Evolutionary conservation across 495 filamentous ascomycete species (phyloP).

Genomic region (Talaromyces proteolyticus): DNA sequence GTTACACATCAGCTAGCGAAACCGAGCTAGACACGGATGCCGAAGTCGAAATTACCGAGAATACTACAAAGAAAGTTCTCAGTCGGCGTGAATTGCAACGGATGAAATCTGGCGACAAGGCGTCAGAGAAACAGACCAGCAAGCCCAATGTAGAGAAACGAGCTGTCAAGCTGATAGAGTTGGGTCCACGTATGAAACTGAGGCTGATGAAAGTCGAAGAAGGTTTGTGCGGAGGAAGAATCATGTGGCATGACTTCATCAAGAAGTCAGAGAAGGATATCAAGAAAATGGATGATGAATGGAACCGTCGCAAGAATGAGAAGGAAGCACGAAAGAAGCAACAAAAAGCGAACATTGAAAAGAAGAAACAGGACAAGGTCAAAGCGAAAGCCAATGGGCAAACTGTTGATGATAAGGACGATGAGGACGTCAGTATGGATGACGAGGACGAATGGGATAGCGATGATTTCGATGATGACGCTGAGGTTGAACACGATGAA

Average conservation of each 20-base stretch:
- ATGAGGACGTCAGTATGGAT: slow-evolving; percentile 48
- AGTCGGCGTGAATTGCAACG: slow-evolving; percentile 55
- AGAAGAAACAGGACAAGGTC: slow-evolving; percentile 62
- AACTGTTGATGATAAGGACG: slow-evolving; percentile 43
- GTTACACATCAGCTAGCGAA: slow-evolving; percentile 88
- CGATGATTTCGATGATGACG: slow-evolving; percentile 55
- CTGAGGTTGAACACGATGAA: slow-evolving; percentile 43
- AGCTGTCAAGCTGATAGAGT: slow-evolving; percentile 83
- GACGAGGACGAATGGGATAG: slow-evolving; percentile 56
- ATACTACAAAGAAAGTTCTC: slow-evolving; percentile 63
- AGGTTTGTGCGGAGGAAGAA: slow-evolving; percentile 80
- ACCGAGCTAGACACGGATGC: slow-evolving; percentile 92
- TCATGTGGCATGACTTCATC: slow-evolving; percentile 97
- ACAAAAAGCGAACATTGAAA: slow-evolving; percentile 83
- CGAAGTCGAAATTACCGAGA: slow-evolving; percentile 85
- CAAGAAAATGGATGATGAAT: slow-evolving; percentile 68
- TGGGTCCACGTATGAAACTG: slow-evolving; percentile 85
- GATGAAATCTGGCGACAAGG: slow-evolving; percentile 37
- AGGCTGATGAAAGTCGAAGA: slow-evolving; percentile 96
- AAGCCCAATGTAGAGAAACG: slow-evolving; percentile 63
- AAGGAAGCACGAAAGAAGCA: slow-evolving; percentile 74
- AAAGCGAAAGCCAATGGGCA: slow-evolving; percentile 37
- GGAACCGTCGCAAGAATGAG: slow-evolving; percentile 70
- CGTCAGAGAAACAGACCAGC: slow-evolving; percentile 23
- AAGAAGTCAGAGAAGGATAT: slow-evolving; percentile 75